Evolutionary conservation across 23 red algal genomes (phyloP).

Genomic region (Gracilaria gracilis): DNA sequence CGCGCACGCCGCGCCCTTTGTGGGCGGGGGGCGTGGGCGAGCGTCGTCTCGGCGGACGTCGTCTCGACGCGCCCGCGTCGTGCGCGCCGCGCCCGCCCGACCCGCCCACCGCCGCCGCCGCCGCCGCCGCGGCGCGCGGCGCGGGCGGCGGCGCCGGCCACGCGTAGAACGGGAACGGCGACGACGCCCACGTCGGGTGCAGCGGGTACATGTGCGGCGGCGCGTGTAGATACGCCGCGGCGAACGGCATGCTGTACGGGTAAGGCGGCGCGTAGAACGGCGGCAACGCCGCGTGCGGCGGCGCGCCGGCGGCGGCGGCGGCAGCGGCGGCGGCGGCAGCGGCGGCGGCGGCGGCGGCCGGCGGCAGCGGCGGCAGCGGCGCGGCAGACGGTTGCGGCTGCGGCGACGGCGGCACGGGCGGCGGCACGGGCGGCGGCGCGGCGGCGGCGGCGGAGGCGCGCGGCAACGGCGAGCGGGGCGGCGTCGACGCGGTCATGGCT

Average conservation of each 20-base stretch:
- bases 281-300: not conserved
- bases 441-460: slow-evolving; percentile 1
- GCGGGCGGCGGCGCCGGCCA: slow-evolving; percentile 3
- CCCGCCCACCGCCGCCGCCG: no score
- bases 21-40: slow-evolving; percentile 25
- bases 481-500: slow-evolving; percentile 1
- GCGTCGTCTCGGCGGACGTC: not conserved
- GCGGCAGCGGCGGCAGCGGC: not conserved
- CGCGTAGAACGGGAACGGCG: slow-evolving; percentile 35
- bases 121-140: not conserved
- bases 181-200: slow-evolving; percentile 33
- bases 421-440: not conserved
- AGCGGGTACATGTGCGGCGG: slow-evolving; percentile 38
- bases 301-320: not conserved
- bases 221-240: slow-evolving; percentile 23
- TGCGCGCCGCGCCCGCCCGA: not conserved
- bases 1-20: not conserved
- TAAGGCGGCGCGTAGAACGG: slow-evolving; percentile 38
- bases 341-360: not conserved
- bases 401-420: not conserved
- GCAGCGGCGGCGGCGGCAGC: slow-evolving; percentile 3
- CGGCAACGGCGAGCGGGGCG: not conserved
- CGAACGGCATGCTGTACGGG: slow-evolving; percentile 36
- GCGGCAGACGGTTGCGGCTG: not conserved
- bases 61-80: not conserved